Base-by-base conservation (phyloP, 306 rosid species). In the Cucumis hystrix region DNA sequence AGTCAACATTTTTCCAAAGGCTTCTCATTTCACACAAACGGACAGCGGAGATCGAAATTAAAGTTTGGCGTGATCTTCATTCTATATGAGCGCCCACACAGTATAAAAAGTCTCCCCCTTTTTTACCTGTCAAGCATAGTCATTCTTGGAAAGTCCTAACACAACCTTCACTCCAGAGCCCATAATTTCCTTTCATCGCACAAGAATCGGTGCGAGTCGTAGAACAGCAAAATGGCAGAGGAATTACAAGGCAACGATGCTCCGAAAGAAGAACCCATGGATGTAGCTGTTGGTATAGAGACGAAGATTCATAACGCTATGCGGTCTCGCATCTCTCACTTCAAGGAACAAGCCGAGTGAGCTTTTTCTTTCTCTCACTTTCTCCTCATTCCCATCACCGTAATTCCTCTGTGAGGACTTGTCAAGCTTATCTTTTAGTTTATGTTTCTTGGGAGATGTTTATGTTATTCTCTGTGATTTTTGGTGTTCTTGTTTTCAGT, bases 271-370 rank as follows among this genome's bases (percentile, higher is more conserved):
- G 79, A 58, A 5, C 79, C 56, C 58, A 75, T 67, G 77, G 83
- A 60, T 30, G 74, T 80, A 58, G 57, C 62, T 12, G 80, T 23
- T 9, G 88, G 76, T 43, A 62, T 90, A 8, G 89, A 90, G 86
- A 84, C 90, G 5, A 87, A 84, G 82, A 86, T 92, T 83, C 64
- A 84, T 40, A 74, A 40, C 18, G 91, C 94, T 39, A 89, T 92
- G 90, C 83, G 56, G 68, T 81, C 87, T 18, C 94, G 92, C 80
- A 78, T 89, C 82, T n/a, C 88, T 63, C 83, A 90, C 87, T 90
- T 90, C 88, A 92, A 90, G 75, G 86, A 90, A 61, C 96, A 87
- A 83, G 81, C 98, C 56, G 90, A 90, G 97, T 92, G 60, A 37
- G 76, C 21, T 28, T 35, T 35, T 55, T 70, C 40, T 75, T 43